A percentile compares a stretch with the other conserved stretches of the same genome.
These are phyloP conservation scores for Chalciporus chontae DNA, from an alignment of 768 basidiomycete genomes.

Conservation along the genomic window DNA sequence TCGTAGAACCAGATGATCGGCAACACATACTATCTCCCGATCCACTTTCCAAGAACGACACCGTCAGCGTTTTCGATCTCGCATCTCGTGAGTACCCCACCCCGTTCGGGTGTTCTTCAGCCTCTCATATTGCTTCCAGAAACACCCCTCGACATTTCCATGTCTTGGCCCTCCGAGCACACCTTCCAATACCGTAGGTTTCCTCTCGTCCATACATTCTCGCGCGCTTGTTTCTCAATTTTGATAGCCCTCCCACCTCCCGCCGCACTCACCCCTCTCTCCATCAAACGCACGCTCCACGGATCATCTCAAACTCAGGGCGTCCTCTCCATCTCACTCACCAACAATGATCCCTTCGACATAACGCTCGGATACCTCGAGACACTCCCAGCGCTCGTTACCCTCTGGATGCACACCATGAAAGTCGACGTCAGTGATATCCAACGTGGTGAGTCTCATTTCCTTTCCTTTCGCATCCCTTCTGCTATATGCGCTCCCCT, in stretches of 20 bases:
- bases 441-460: conserved; percentile 39
- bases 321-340: conserved; percentile 61
- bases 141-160: conserved; percentile 49
- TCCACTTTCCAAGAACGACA: conserved; percentile 35
- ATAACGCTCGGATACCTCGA: conserved; percentile 67
- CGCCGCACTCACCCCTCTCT: conserved; percentile 47
- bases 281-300: conserved; percentile 63
- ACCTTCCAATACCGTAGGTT: conserved; percentile 58
- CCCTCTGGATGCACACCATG: conserved; percentile 83
- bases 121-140: conserved; percentile 2
- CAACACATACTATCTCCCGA: conserved; percentile 52
- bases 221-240: neutral
- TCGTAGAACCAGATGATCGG: conserved; percentile 43
- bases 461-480: neutral
- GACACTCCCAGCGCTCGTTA: conserved; percentile 90
- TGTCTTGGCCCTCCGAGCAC: conserved; percentile 51
- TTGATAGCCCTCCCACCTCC: conserved; percentile 35
- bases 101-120: neutral
- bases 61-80: conserved; percentile 47
- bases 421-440: conserved; percentile 45
- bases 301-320: conserved; percentile 78
- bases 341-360: conserved; percentile 51
- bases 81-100: conserved; percentile 35
- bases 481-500: neutral
- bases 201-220: neutral